Evolutionary conservation across 2,329 filamentous ascomycete species (phyloP).

Genomic region (Neopestalotiopsis rosae): DNA sequence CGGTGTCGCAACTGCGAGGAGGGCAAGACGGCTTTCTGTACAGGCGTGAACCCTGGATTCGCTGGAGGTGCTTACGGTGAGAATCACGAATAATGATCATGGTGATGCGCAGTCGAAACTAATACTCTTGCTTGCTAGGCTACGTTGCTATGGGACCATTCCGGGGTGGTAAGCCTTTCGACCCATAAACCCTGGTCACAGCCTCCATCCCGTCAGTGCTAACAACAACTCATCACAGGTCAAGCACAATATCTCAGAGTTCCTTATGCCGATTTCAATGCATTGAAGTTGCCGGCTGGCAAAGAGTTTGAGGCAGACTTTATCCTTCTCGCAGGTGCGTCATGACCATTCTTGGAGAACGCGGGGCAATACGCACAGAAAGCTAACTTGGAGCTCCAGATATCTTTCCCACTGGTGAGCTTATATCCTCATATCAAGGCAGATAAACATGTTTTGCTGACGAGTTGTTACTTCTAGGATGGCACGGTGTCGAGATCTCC

Average conservation of each 20-base stretch:
- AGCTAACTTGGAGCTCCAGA: conserved; percentile 18
- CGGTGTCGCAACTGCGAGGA: conserved; percentile 69
- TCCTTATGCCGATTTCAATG: conserved; percentile 72
- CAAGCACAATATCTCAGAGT: conserved; percentile 70
- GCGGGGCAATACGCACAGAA: background rate
- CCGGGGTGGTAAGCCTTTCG: conserved; percentile 35
- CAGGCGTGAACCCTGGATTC: conserved; percentile 65
- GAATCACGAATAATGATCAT: background rate
- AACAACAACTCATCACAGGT: conserved; percentile 37
- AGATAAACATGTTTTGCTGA: background rate
- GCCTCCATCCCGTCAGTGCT: conserved; percentile 5
- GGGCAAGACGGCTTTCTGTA: conserved; percentile 69
- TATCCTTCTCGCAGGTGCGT: conserved; percentile 46
- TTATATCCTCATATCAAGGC: no score
- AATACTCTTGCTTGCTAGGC: conserved; percentile 31
- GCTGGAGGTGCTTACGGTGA: conserved; percentile 60
- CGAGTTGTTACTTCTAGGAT: conserved; percentile 30
- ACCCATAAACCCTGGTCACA: background rate
- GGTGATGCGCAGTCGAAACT: background rate
- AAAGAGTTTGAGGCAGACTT: conserved; percentile 68
- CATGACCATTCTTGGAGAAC: background rate
- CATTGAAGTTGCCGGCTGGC: conserved; percentile 63
- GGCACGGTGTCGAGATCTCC: conserved; percentile 61
- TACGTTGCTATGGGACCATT: conserved; percentile 67
- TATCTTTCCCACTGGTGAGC: conserved; percentile 49